Percentiles rank a stretch among this genome's conserved stretches.
These are phyloP conservation scores for Chamaecyparis obtusa DNA, from an alignment of 75 land plant species.

Conservation along the genomic window DNA sequence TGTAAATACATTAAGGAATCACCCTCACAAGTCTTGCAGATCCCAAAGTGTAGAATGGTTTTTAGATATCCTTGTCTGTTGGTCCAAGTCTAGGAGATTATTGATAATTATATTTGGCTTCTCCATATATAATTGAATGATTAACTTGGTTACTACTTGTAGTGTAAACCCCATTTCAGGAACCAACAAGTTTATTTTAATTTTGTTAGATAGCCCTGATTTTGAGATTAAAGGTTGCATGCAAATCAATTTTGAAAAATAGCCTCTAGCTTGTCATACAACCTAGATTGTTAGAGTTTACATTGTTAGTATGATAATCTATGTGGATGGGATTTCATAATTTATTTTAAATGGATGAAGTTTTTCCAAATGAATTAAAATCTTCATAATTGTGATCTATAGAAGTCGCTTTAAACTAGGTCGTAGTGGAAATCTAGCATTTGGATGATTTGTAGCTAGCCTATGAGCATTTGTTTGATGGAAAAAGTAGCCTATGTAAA, in stretches of 20 bases:
- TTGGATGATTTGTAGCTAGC: neutral
- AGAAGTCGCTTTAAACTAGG: neutral
- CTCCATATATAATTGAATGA: too few species aligned
- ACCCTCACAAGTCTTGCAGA: too few species aligned
- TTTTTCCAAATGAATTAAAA: neutral
- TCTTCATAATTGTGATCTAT: neutral
- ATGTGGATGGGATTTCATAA: neutral
- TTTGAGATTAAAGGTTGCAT: neutral
- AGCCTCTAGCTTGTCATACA: too few species aligned
- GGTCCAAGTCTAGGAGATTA: too few species aligned
- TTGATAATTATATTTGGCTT: too few species aligned
- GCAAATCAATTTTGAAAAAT: neutral
- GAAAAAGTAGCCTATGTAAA: constrained; percentile 81
- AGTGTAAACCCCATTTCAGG: too few species aligned
- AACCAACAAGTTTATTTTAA: neutral
- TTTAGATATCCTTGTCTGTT: too few species aligned
- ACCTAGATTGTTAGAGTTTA: neutral
- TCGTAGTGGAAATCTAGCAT: neutral
- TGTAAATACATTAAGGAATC: too few species aligned
- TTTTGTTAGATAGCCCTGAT: neutral
- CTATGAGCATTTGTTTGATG: constrained; percentile 30
- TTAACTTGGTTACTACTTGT: too few species aligned
- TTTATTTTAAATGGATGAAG: neutral
- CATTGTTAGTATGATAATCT: neutral
- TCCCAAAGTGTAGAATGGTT: too few species aligned